Conservation (phyloP, 139 green algal genomes). For the Chlorella sp. region DNA sequence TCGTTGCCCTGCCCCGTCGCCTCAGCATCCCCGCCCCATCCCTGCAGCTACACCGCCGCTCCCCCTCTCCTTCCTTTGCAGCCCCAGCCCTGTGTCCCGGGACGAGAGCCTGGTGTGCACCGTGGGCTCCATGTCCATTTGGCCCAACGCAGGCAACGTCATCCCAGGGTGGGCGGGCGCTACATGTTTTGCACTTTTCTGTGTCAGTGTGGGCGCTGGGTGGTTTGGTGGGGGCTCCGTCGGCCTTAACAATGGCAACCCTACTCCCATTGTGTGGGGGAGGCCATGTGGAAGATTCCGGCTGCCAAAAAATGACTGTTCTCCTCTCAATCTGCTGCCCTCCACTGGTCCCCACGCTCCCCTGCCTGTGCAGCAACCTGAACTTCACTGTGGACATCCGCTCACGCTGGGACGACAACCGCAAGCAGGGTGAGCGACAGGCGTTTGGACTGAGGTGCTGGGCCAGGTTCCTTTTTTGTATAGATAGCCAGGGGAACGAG, state of each 20-base stretch:
- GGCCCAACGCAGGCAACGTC: conserved; percentile 89
- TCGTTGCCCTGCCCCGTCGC: not conserved
- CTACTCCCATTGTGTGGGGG: too few species aligned
- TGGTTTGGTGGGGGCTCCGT: too few species aligned
- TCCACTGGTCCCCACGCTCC: not conserved
- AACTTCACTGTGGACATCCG: conserved; percentile 52
- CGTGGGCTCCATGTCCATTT: conserved; percentile 81
- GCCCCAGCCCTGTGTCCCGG: not conserved
- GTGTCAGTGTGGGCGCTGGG: not conserved
- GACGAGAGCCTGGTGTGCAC: conserved; percentile 87
- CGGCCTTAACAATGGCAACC: too few species aligned
- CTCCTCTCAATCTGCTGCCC: not conserved
- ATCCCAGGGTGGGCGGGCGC: conserved; percentile 67
- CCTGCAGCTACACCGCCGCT: not conserved
- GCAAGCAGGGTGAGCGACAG: conserved; percentile 21
- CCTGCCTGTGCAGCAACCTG: not conserved
- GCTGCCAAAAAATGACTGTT: too few species aligned
- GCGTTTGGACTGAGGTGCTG: not conserved
- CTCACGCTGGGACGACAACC: conserved; percentile 29
- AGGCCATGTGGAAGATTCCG: too few species aligned
- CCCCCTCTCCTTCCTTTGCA: not conserved
- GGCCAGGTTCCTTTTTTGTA: not conserved
- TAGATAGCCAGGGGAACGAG: too few species aligned
- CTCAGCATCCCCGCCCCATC: not conserved
- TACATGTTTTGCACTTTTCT: conserved; percentile 57